Conservation (phyloP, 2,329 filamentous ascomycete genomes). For the Penicillium occitanis region DNA sequence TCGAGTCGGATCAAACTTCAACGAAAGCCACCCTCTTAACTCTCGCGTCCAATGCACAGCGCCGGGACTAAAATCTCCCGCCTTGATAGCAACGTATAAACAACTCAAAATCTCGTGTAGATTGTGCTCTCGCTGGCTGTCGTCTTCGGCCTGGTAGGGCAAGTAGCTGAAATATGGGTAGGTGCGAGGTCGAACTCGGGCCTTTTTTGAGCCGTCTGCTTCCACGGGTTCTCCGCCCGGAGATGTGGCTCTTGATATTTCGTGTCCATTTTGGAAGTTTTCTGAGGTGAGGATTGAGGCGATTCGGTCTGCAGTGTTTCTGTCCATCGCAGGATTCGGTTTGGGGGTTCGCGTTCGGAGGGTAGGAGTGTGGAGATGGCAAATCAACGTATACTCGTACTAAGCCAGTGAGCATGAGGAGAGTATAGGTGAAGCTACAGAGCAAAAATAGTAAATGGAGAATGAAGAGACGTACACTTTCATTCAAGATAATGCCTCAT, state of each 20-base stretch:
- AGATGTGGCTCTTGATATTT: slow-evolving; percentile 81
- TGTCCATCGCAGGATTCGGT: slow-evolving; percentile 36
- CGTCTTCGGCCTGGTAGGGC: slow-evolving; percentile 83
- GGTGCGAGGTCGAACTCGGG: slow-evolving; percentile 75
- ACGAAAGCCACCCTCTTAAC: slow-evolving; percentile 87
- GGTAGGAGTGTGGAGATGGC: background rate
- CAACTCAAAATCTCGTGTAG: slow-evolving; percentile 87
- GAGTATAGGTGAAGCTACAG: too few relatives aligned
- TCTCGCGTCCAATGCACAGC: slow-evolving; percentile 97
- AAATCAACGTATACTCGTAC: slow-evolving; percentile 4
- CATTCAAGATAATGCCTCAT: background rate
- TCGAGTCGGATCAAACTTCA: slow-evolving; percentile 95
- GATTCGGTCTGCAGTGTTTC: slow-evolving; percentile 27
- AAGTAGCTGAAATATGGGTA: slow-evolving; percentile 91
- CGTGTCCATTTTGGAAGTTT: slow-evolving; percentile 53
- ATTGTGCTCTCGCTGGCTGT: slow-evolving; percentile 72
- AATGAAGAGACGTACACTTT: slow-evolving; percentile 4
- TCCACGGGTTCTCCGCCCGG: slow-evolving; percentile 61
- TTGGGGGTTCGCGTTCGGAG: background rate
- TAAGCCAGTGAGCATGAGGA: background rate
- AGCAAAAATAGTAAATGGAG: background rate
- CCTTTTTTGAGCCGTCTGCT: slow-evolving; percentile 58
- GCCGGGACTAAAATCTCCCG: slow-evolving; percentile 90
- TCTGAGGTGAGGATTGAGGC: slow-evolving; percentile 37
- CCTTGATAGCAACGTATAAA: slow-evolving; percentile 85